These are phyloP conservation scores for Sesbania bispinosa DNA, from an alignment of 306 rosid species.

Conservation along the genomic window DNA sequence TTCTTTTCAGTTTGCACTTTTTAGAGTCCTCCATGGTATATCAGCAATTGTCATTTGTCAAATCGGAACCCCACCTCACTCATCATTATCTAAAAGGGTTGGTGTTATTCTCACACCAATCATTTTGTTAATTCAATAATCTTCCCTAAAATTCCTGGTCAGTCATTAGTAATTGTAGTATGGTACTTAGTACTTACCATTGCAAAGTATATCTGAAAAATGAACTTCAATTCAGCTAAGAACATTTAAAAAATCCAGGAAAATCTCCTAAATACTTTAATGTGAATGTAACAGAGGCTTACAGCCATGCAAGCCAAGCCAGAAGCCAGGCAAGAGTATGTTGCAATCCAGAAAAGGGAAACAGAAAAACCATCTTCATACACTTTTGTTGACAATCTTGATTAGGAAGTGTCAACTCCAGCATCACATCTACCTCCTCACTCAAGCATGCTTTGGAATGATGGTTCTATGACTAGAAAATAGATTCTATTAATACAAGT, in stretches of 20 bases:
- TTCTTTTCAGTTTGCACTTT: neutral
- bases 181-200: neutral
- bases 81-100: conserved; percentile 6
- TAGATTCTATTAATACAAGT: too few relatives aligned
- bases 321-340: too few relatives aligned
- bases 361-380: too few relatives aligned
- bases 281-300: too few relatives aligned
- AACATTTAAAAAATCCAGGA: neutral
- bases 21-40: neutral
- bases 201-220: neutral
- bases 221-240: neutral
- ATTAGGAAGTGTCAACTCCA: too few relatives aligned
- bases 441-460: too few relatives aligned
- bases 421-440: too few relatives aligned
- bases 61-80: neutral
- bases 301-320: too few relatives aligned
- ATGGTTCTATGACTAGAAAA: too few relatives aligned
- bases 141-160: neutral
- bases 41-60: conserved; percentile 3
- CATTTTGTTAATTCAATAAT: neutral
- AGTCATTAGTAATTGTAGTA: neutral
- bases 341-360: too few relatives aligned
- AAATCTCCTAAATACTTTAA: neutral
- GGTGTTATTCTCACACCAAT: neutral
- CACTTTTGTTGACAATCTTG: too few relatives aligned